Conservation (phyloP, 202 grass and related monocot species). For the Zizania palustris region DNA sequence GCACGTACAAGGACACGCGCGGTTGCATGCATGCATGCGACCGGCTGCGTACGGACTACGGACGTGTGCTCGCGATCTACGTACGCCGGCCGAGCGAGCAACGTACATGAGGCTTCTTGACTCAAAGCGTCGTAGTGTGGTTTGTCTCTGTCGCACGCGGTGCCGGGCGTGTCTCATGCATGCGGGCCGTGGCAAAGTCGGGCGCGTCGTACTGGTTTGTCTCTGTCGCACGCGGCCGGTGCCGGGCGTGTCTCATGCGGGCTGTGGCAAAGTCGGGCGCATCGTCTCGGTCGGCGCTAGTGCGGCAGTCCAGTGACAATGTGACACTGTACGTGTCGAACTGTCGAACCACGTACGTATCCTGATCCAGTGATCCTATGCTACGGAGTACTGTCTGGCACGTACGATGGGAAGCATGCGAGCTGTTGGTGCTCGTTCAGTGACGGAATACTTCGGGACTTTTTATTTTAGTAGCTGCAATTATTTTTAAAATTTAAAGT, state of each 20-base stretch:
- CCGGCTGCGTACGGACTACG: background rate
- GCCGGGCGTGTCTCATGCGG: background rate
- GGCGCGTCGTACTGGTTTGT: no score
- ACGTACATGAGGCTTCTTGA: conserved; percentile 23
- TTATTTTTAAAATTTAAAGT: no score
- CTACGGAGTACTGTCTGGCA: no score
- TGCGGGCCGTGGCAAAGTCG: background rate
- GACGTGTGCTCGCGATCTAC: background rate
- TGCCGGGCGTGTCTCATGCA: no score
- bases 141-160: no score
- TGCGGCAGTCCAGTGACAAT: conserved; percentile 29
- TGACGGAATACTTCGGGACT: no score
- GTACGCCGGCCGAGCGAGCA: no score
- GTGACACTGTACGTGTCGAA: background rate
- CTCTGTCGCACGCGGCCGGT: no score
- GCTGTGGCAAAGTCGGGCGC: background rate
- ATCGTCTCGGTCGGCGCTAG: conserved; percentile 32
- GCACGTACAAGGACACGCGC: background rate
- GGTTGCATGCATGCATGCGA: background rate
- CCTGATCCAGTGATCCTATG: background rate
- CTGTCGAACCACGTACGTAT: background rate
- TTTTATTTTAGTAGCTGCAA: no score
- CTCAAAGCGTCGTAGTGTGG: background rate
- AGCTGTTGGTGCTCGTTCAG: no score
- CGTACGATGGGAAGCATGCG: no score